Evolutionary conservation across 106 monocot species (phyloP).

Genomic region (Posidonia australis): DNA sequence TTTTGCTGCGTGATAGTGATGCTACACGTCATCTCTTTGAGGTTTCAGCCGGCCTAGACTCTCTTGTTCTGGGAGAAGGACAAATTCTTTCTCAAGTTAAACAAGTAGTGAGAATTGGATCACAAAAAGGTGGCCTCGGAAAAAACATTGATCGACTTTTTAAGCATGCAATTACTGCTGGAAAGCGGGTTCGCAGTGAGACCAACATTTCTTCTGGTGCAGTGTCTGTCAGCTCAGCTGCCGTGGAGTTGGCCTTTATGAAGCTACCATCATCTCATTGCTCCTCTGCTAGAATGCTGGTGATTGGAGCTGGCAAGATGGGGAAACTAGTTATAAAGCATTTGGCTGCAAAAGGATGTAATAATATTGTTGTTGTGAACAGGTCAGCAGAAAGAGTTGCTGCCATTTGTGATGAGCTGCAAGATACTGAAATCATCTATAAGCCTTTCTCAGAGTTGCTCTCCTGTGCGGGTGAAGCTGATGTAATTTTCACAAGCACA

Average conservation of each 20-base stretch:
- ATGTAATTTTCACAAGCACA: constrained; percentile 92
- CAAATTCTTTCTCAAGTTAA: constrained; percentile 97
- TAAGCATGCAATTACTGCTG: constrained; percentile 85
- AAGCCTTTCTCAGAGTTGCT: constrained; percentile 68
- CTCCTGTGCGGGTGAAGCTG: constrained; percentile 69
- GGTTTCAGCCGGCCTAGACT: constrained; percentile 91
- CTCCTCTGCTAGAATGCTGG: constrained; percentile 61
- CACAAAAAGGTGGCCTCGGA: constrained; percentile 62
- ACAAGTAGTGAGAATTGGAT: constrained; percentile 78
- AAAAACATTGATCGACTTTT: constrained; percentile 93
- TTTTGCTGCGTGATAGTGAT: constrained; percentile 85
- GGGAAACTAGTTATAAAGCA: constrained; percentile 97
- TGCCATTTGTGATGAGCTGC: constrained; percentile 65
- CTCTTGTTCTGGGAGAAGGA: constrained; percentile 94
- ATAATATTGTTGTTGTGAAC: constrained; percentile 67
- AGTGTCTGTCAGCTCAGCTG: constrained; percentile 96
- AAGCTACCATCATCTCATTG: constrained; percentile 56
- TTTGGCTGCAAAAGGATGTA: constrained; percentile 83
- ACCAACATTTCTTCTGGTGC: constrained; percentile 95
- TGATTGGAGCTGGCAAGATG: constrained; percentile 98
- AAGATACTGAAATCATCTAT: constrained; percentile 78
- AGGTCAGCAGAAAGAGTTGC: constrained; percentile 69
- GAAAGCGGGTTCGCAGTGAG: constrained; percentile 75
- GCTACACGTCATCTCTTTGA: constrained; percentile 89
- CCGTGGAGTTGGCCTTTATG: constrained; percentile 90